Percentiles rank a stretch among this genome's conserved stretches.
phyloP scores from a whole-genome alignment of 2,329 filamentous ascomycete genomes.

The Aspergillus niger region DNA sequence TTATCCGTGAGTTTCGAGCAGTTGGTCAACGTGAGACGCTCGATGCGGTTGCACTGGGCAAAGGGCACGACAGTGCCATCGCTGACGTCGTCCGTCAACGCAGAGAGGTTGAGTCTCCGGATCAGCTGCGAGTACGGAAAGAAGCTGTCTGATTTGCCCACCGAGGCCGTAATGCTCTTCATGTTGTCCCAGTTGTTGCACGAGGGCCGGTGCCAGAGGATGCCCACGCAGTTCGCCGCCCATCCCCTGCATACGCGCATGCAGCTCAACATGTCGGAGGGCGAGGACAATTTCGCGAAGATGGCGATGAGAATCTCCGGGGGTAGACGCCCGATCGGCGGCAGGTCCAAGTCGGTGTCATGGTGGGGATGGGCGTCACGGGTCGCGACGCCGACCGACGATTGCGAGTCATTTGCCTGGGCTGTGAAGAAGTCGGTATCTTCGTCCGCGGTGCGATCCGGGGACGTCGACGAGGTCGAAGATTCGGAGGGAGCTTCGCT shows the following conservation, averaged over 20 bases:
- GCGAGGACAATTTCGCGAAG: conserved; percentile 77
- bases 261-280: conserved; percentile 78
- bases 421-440: conserved; percentile 91
- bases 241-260: conserved; percentile 95
- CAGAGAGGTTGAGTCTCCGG: conserved; percentile 86
- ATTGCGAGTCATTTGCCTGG: conserved; percentile 84
- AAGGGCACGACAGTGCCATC: conserved; percentile 87
- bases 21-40: conserved; percentile 88
- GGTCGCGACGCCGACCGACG: conserved; percentile 80
- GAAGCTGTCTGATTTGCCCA: conserved; percentile 71
- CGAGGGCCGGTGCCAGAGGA: conserved; percentile 91
- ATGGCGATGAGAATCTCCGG: conserved; percentile 94
- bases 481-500: conserved; percentile 47
- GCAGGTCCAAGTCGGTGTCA: conserved; percentile 34
- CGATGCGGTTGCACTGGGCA: conserved; percentile 81
- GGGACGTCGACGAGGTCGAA: conserved; percentile 49
- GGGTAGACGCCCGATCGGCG: conserved; percentile 78
- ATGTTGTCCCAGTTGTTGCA: conserved; percentile 87
- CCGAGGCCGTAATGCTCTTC: conserved; percentile 75
- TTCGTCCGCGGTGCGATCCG: conserved; percentile 68
- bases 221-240: conserved; percentile 87
- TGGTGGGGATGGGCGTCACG: conserved; percentile 71
- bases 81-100: conserved; percentile 73
- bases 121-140: conserved; percentile 90
- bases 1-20: conserved; percentile 82